Conservation (phyloP, 441 rosid genomes). For the Breynia disticha region DNA sequence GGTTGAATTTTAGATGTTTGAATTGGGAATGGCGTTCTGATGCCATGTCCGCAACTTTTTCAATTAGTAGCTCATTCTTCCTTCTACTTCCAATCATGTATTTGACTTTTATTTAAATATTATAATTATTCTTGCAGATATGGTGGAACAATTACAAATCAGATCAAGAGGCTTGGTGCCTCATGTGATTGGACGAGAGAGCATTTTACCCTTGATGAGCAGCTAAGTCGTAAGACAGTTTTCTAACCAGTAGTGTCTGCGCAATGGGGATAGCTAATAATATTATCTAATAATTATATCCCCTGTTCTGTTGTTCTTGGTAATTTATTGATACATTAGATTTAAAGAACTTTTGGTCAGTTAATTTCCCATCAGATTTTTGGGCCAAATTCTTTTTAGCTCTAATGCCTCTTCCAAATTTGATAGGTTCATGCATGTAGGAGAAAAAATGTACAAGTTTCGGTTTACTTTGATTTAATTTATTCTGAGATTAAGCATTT, state of each 20-base stretch:
- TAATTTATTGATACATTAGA: no score
- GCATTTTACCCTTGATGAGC: constrained; percentile 91
- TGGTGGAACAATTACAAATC: constrained; percentile 90
- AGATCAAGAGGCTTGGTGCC: constrained; percentile 95
- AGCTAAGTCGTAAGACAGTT: constrained; percentile 93
- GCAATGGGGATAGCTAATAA: neutral
- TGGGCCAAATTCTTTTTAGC: no score
- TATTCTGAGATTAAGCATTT: constrained; percentile 22
- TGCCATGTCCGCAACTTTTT: neutral
- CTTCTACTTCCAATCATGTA: neutral
- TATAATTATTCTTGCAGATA: constrained; percentile 33
- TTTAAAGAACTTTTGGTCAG: no score
- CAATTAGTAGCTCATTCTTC: neutral
- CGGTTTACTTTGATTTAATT: constrained; percentile 5
- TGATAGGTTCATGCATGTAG: neutral
- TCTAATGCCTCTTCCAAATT: constrained; percentile 3
- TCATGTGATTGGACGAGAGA: constrained; percentile 98
- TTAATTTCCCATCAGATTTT: no score
- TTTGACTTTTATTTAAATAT: neutral
- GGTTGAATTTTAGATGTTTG: no score
- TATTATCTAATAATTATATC: no score
- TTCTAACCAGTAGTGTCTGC: constrained; percentile 29
- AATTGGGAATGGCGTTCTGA: no score
- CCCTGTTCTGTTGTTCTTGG: no score
- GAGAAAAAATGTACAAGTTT: neutral